phyloP scores from a whole-genome alignment of 306 rosid genomes.

The Hippophae rhamnoides region DNA sequence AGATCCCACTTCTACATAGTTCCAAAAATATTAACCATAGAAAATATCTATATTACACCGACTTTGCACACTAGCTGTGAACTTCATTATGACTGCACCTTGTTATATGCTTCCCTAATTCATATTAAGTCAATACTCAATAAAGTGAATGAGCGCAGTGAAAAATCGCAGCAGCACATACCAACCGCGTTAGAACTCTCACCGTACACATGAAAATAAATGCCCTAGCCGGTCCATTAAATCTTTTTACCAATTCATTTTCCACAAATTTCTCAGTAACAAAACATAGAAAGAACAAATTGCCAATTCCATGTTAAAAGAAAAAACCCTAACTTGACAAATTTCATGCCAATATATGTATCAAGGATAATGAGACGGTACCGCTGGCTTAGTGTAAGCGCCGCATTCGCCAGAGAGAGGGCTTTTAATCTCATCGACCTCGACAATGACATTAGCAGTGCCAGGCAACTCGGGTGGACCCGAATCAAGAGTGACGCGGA shows the following conservation, averaged over 20 bases:
- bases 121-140: too few relatives aligned
- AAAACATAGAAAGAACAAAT: slow-evolving; percentile 6
- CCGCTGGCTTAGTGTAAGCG: slow-evolving; percentile 70
- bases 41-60: not conserved
- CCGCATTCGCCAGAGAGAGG: slow-evolving; percentile 56
- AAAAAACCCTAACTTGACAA: not conserved
- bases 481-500: slow-evolving; percentile 54
- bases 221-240: not conserved
- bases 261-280: slow-evolving; percentile 17
- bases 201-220: not conserved
- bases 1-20: not conserved
- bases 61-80: not conserved
- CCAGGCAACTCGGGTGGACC: slow-evolving; percentile 83
- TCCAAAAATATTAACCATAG: too few relatives aligned
- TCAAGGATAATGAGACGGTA: slow-evolving; percentile 23
- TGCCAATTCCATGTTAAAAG: not conserved
- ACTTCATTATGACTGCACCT: too few relatives aligned
- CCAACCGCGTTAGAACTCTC: not conserved
- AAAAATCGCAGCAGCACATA: not conserved
- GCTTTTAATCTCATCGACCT: slow-evolving; percentile 50
- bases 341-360: not conserved
- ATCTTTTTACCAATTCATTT: not conserved
- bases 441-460: slow-evolving; percentile 65
- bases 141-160: too few relatives aligned
- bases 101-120: too few relatives aligned